Evolutionary conservation across 208 protist genomes (phyloP), one percentile per base, ranked within the genome.

Genomic region (Wallacemonas sp.): DNA sequence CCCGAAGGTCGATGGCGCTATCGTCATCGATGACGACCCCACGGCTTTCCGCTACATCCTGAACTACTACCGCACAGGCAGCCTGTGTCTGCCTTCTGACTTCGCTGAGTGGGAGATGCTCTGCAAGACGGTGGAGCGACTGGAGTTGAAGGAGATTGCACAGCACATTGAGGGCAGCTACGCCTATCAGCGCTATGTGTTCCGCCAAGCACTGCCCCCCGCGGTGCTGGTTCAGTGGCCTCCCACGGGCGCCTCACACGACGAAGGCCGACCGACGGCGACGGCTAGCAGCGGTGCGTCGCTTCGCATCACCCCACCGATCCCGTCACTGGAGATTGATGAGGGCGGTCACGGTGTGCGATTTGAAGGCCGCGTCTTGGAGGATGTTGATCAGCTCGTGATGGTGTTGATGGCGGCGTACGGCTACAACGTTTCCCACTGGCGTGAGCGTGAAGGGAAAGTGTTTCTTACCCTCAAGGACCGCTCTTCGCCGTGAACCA

Each of bases 31-130:
- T 46, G 69, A 81, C 34, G 87, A 93, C 52, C 76, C 78, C 2
- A 33, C 68, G 21, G 42, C 81, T 13, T 93, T 93, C 54, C 87
- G 87, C 29, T 76, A 77, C 62, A 58, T 90, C 22, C 45, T 93
- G 21, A 85, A 80, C 58, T 90, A 75, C 67, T 58, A 88, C 50
- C 87, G 83, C 29, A 64, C 48, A 36, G 76, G 76, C 21, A 57
- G 29, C n/a, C 71, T 93, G 9, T 38, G 54, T 21, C 50, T 93
- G 17, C 81, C 81, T 6, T 72, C 85, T 15, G 32, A 39, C 53
- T 93, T 90, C 64, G 41, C 63, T 30, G 83, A 93, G 50, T 93
- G 83, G 87, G 78, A 85, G 36, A 66, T 78, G 54, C 71, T 93
- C 12, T 73, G 84, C 29, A 68, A 84, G 44, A 81, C 89, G 41